phyloP scores from a whole-genome alignment of 129 eudicot species.

The Calendula officinalis region DNA sequence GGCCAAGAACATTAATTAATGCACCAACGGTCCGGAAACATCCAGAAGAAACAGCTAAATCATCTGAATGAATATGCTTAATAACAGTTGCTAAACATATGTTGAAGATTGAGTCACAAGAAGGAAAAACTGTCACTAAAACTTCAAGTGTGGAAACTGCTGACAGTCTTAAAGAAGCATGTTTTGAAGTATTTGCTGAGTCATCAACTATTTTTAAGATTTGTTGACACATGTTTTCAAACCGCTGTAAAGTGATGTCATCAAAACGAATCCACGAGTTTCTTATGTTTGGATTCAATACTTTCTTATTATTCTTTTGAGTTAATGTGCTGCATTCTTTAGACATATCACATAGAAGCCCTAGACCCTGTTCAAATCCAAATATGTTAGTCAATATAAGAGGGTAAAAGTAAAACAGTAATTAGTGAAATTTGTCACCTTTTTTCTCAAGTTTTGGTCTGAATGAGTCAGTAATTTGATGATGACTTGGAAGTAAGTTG shows the following conservation, averaged over 20 bases:
- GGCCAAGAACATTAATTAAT: constrained; percentile 73
- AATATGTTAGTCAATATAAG: constrained; percentile 10
- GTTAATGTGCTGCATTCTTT: constrained; percentile 44
- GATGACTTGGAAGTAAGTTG: constrained; percentile 57
- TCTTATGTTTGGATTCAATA: constrained; percentile 35
- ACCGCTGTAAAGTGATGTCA: constrained; percentile 41
- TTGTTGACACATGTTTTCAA: constrained; percentile 47
- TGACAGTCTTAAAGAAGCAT: constrained; percentile 51
- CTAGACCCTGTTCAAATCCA: constrained; percentile 62
- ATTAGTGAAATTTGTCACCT: constrained; percentile 41
- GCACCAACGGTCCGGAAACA: constrained; percentile 85
- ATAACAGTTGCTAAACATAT: constrained; percentile 63
- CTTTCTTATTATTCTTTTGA: constrained; percentile 47
- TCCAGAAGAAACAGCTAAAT: constrained; percentile 48
- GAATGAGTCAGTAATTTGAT: constrained; percentile 46
- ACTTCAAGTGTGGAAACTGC: constrained; percentile 81
- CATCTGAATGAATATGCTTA: constrained; percentile 53
- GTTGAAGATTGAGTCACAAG: constrained; percentile 52
- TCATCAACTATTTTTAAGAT: constrained; percentile 60
- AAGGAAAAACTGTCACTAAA: constrained; percentile 54
- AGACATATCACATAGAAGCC: constrained; percentile 66
- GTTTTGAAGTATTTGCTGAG: constrained; percentile 22
- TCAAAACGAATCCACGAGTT: constrained; percentile 69
- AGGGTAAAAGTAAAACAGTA: not conserved
- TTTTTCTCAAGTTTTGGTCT: constrained; percentile 53